Conservation (phyloP, 2,329 filamentous ascomycete genomes). For the Zymoseptoria passerinii region DNA sequence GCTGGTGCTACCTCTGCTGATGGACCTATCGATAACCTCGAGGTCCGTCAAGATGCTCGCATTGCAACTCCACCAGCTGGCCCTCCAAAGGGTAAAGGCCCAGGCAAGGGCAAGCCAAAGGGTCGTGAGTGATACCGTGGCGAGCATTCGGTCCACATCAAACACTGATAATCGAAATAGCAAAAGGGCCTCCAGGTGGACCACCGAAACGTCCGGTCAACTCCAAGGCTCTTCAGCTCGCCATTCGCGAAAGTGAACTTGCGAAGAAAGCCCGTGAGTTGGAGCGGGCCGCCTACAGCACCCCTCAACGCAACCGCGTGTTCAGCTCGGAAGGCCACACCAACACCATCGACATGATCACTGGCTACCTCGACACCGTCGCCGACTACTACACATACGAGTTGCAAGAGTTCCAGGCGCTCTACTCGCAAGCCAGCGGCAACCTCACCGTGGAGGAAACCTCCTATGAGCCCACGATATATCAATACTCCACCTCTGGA, state of each 20-base stretch:
- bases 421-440: constrained; percentile 28
- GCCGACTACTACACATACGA: constrained; percentile 53
- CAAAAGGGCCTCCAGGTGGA: neutral
- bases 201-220: neutral
- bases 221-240: constrained; percentile 5
- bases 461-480: constrained; percentile 51
- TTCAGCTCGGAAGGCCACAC: constrained; percentile 33
- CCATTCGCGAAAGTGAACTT: constrained; percentile 14
- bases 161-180: neutral
- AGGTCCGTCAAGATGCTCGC: neutral
- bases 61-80: neutral
- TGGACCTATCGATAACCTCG: neutral
- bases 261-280: constrained; percentile 24
- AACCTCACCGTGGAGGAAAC: constrained; percentile 46
- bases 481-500: constrained; percentile 55
- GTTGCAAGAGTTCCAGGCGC: constrained; percentile 36
- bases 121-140: neutral
- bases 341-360: constrained; percentile 33
- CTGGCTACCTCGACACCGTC: constrained; percentile 34
- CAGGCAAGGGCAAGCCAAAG: neutral
- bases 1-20: neutral
- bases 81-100: neutral
- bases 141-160: neutral
- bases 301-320: constrained; percentile 31
- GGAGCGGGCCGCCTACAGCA: constrained; percentile 33